Conservation (phyloP, 106 monocot species). For the Platanthera zijinensis region DNA sequence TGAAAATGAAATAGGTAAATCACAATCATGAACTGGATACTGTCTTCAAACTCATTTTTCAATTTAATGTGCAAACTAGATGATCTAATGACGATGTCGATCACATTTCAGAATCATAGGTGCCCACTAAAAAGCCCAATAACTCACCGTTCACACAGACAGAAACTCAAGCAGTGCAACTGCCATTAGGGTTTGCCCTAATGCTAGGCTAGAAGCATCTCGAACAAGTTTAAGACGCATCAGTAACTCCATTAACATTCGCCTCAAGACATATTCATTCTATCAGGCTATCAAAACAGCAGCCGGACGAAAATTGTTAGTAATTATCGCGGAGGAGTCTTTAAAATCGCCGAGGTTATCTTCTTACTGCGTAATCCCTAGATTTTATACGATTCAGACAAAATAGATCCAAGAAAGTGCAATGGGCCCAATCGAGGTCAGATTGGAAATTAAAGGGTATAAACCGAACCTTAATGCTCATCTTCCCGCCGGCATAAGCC, state of each 20-base stretch:
- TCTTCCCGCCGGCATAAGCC: slow-evolving; percentile 68
- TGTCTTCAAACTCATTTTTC: not conserved
- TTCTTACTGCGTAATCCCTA: not conserved
- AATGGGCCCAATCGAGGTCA: no score
- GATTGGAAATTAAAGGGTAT: not conserved
- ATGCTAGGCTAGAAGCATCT: not conserved
- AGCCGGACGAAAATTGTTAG: not conserved
- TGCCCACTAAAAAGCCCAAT: not conserved
- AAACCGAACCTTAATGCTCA: slow-evolving; percentile 68
- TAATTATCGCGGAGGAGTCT: not conserved
- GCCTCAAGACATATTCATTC: not conserved
- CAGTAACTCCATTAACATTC: not conserved
- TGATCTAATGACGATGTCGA: not conserved
- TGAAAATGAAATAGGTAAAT: not conserved
- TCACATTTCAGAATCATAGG: not conserved
- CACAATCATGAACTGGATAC: not conserved
- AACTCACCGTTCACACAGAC: not conserved
- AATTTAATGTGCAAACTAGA: not conserved
- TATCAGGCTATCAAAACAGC: not conserved
- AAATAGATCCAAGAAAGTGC: no score
- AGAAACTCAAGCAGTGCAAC: not conserved
- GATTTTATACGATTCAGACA: no score
- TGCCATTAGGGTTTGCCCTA: not conserved
- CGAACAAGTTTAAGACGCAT: not conserved
- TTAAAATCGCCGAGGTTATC: not conserved